Evolutionary conservation across 2,329 filamentous ascomycete genomes (phyloP).

Genomic region (Claviceps sp.): DNA sequence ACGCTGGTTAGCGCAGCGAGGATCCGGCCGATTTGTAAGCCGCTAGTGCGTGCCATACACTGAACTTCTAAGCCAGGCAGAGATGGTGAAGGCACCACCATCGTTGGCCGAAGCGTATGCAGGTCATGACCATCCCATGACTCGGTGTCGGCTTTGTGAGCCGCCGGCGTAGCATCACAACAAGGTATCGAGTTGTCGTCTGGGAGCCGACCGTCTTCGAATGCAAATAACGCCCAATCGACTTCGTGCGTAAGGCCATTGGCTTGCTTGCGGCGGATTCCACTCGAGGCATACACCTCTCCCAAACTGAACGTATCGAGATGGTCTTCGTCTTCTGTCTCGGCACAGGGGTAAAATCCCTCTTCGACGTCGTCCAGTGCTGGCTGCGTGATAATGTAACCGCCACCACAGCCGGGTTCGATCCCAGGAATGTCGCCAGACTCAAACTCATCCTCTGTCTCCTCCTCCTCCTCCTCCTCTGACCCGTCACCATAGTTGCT

Average conservation of each 20-base stretch:
- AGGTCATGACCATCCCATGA: slow-evolving; percentile 14
- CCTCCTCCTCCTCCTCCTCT: slow-evolving; percentile 32
- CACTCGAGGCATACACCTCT: slow-evolving; percentile 78
- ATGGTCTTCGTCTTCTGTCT: slow-evolving; percentile 66
- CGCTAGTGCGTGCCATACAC: slow-evolving; percentile 78
- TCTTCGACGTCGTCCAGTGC: slow-evolving; percentile 77
- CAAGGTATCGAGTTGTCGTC: slow-evolving; percentile 55
- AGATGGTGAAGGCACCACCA: slow-evolving; percentile 43
- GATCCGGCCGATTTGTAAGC: slow-evolving; percentile 67
- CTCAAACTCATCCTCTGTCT: slow-evolving; percentile 43
- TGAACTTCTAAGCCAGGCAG: slow-evolving; percentile 71
- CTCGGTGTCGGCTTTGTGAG: slow-evolving; percentile 5
- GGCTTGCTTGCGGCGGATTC: slow-evolving; percentile 63
- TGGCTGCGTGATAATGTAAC: slow-evolving; percentile 78
- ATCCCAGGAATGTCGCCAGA: slow-evolving; percentile 69
- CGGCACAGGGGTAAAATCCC: slow-evolving; percentile 65
- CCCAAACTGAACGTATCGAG: slow-evolving; percentile 70
- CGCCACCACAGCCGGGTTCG: slow-evolving; percentile 58
- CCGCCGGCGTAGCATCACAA: slow-evolving; percentile 7
- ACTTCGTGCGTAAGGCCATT: slow-evolving; percentile 75
- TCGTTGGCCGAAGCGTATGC: slow-evolving; percentile 35
- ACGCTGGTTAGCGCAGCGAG: slow-evolving; percentile 68
- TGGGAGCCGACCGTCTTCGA: slow-evolving; percentile 58
- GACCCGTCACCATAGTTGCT: slow-evolving; percentile 37
- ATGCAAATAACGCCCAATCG: slow-evolving; percentile 85